Base-by-base conservation (phyloP, 768 basidiomycete species). In the Pulveroboletus sp. region DNA sequence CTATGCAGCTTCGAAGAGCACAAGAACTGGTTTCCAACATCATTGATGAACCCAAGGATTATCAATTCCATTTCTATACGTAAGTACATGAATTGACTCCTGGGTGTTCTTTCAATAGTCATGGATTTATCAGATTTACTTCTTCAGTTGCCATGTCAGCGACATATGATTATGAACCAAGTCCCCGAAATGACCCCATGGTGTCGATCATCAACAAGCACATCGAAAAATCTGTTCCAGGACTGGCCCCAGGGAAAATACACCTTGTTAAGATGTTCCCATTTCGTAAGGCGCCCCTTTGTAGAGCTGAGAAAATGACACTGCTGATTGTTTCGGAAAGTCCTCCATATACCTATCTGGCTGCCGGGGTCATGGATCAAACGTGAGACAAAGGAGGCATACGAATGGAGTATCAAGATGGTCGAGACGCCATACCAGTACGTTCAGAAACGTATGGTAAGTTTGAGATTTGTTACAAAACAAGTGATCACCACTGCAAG, bases 341-440 rank as follows among this genome's bases (percentile, higher is more conserved):
- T 59, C 14, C 37, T 33, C 16, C n/a, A 34, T 40, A 10, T 51
- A 13, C 51, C 52, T 57, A 65, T 57, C 16, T 75, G 73, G 73
- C 53, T 72, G 38, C 74, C 75, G 7, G 70, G 72, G 6, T 69
- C 71, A 5, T 50, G 50, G n/a, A 67, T 74, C 52, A 69, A 70
- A 55, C 59, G 60, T 19, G 58, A 64, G n/a, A 69, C 72, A 16
- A 46, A 5, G 21, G 31, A 31, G 13, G 56, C 48, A 2, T 17
- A 20, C 10, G n/a, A 29, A 16, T 24, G 16, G 43, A 40, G 31
- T 21, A 25, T 20, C 13, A 36, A n/a, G 32, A 27, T 38, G 49
- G 47, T 23, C 49, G 57, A 60, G 19, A 45, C 13, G 17, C 69
- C 68, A 5, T 66, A 62, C 47, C 57, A 57, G 5, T 57, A 50